Evolutionary conservation across 371 early-diverging fungal species (phyloP), one percentile per base, ranked within the genome.

Genomic region (Rhizomucor pusillus): DNA sequence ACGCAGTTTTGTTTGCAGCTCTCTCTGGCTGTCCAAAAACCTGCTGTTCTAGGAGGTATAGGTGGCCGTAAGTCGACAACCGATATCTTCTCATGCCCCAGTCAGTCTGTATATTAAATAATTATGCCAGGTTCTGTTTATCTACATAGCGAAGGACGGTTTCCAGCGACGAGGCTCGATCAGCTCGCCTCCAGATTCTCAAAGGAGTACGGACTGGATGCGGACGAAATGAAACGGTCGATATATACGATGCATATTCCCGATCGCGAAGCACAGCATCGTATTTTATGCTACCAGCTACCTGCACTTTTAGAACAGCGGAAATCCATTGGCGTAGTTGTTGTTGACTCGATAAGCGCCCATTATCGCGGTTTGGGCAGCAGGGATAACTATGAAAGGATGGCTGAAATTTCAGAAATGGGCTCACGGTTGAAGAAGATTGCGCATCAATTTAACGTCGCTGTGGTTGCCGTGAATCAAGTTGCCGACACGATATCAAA

Each of bases 271-370:
- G 81, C 84, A 5, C 90, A 88, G 64, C 71, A 83, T 37, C 89
- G 89, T 47, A 69, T 85, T 7, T 54, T 93, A 6, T 68, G 70
- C 40, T 88, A 90, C 60, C 89, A 88, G 20, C 69, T 93, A 7
- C 88, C 88, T 0, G 77, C 71, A 1, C 66, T 91, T 7, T 45
- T 90, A 33, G 62, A 70, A n/a, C 62, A 55, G 14, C 59, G 52
- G 5, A 61, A 67, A 9, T 71, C 75, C 29, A 73, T 91, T 18
- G 71, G 82, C 1, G 63, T 94, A 20, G 71, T 95, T 16, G 79
- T 95, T 9, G 75, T 95, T 33, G 95, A 95, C 66, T 91, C 93
- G 0, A 86, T 95, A n/a, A 81, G 90, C 14, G 86, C 90, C 6
- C 81, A 84, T 34, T 85, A 91, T 61, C 80, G 90, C 18, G 78